Evolutionary conservation across 1,284 basidiomycete species (phyloP).

Genomic region (Ceratobasidium sp.): DNA sequence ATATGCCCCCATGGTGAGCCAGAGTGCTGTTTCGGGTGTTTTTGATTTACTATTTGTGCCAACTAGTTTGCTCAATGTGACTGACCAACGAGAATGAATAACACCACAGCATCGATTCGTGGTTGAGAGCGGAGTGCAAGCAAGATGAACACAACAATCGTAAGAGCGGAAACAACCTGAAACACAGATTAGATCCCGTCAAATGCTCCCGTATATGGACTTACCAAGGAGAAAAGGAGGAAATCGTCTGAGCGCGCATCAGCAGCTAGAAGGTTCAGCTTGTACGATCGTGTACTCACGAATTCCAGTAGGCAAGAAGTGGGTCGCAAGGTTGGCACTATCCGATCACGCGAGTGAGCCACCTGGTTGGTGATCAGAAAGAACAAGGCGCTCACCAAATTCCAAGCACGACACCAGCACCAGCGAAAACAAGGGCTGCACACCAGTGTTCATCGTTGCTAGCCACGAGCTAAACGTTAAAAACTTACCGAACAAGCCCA

Average conservation of each 20-base stretch:
- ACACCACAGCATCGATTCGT: constrained; percentile 28
- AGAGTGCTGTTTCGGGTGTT: constrained; percentile 1
- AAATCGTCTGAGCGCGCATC: constrained; percentile 31
- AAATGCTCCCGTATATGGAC: background rate
- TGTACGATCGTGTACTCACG: constrained; percentile 8
- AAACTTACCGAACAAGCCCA: constrained; percentile 31
- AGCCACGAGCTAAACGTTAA: background rate
- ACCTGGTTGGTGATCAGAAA: background rate
- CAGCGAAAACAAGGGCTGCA: constrained; percentile 32
- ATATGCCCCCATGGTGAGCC: constrained; percentile 42
- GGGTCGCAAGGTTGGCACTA: constrained; percentile 17
- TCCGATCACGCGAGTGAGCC: background rate
- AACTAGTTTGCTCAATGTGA: background rate
- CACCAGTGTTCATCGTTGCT: background rate
- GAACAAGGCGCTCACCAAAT: constrained; percentile 28
- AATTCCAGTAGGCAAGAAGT: constrained; percentile 23
- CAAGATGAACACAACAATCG: constrained; percentile 23
- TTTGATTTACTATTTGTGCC: background rate
- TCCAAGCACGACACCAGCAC: constrained; percentile 30
- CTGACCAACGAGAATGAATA: constrained; percentile 30
- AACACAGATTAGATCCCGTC: background rate
- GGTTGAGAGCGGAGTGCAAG: constrained; percentile 29
- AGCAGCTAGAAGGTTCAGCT: background rate
- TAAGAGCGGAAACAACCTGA: constrained; percentile 38
- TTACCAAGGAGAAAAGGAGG: constrained; percentile 38